Conservation (phyloP, 2,329 filamentous ascomycete species). For the Monosporascus sp. region DNA sequence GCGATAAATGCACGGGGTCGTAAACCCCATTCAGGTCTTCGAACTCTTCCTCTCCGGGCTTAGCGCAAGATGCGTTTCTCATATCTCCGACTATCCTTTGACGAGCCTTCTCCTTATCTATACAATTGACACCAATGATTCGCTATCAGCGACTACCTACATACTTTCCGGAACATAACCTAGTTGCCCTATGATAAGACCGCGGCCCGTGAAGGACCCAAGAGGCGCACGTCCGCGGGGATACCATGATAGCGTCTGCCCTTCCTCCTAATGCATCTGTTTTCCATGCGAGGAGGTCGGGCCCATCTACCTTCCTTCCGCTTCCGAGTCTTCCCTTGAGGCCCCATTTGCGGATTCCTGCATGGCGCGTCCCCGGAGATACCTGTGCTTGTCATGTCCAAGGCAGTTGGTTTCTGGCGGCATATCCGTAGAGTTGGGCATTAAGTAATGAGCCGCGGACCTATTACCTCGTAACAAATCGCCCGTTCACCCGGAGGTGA, state of each 20-base stretch:
- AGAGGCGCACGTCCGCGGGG: too few species aligned
- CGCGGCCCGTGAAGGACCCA: not conserved
- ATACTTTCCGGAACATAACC: not conserved
- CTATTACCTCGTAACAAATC: not conserved
- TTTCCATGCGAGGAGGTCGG: too few species aligned
- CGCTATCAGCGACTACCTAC: not conserved
- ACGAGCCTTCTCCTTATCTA: not conserved
- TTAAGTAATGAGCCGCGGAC: not conserved
- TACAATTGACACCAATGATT: not conserved
- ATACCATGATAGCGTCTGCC: too few species aligned
- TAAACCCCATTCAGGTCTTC: not conserved
- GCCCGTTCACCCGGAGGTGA: too few species aligned
- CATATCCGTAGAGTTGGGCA: not conserved
- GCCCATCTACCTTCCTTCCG: too few species aligned
- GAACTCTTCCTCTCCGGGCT: not conserved
- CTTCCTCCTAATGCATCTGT: too few species aligned
- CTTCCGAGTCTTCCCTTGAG: too few species aligned
- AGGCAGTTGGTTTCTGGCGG: too few species aligned
- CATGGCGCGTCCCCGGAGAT: not conserved
- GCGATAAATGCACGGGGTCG: not conserved
- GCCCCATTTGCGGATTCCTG: too few species aligned
- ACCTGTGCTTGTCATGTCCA: too few species aligned
- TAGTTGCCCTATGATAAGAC: not conserved
- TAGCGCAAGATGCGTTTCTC: conserved; percentile 12
- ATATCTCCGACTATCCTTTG: conserved; percentile 19